Percentiles rank a stretch among this genome's conserved stretches.
These are phyloP conservation scores for Zymoseptoria crescenta DNA, from an alignment of 2,329 filamentous ascomycete genomes.

Conservation along the genomic window DNA sequence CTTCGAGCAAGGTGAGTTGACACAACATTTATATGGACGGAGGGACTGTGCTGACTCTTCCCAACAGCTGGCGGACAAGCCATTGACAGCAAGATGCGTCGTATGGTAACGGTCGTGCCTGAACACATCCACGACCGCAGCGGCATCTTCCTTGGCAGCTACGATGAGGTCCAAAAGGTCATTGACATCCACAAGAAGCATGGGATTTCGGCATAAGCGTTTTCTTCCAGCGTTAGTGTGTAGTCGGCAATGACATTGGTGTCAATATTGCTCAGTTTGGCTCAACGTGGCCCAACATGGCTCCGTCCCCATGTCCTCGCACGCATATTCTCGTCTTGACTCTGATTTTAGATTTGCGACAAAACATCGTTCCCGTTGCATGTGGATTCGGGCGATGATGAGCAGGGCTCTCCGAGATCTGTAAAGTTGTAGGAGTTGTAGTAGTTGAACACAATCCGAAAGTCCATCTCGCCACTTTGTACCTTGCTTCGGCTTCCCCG, in stretches of 20 bases:
- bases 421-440: not conserved
- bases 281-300: not conserved
- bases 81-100: slow-evolving; percentile 79
- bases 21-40: not conserved
- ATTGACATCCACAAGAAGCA: slow-evolving; percentile 68
- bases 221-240: not conserved
- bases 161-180: slow-evolving; percentile 92
- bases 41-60: slow-evolving; percentile 15
- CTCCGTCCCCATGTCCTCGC: not conserved
- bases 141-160: slow-evolving; percentile 93
- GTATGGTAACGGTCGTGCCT: slow-evolving; percentile 83
- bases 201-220: slow-evolving; percentile 9
- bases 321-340: not conserved
- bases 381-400: no score
- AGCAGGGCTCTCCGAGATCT: not conserved
- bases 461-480: not conserved
- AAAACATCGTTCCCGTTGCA: no score
- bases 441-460: not conserved
- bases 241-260: not conserved
- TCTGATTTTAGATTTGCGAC: not conserved
- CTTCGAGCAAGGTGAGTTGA: slow-evolving; percentile 82
- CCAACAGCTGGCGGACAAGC: slow-evolving; percentile 77
- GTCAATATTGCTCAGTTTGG: not conserved
- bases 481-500: not conserved
- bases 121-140: slow-evolving; percentile 92